These are phyloP conservation scores for Ophiorrhiza pumila DNA, from an alignment of 257 asterid species.

Conservation along the genomic window DNA sequence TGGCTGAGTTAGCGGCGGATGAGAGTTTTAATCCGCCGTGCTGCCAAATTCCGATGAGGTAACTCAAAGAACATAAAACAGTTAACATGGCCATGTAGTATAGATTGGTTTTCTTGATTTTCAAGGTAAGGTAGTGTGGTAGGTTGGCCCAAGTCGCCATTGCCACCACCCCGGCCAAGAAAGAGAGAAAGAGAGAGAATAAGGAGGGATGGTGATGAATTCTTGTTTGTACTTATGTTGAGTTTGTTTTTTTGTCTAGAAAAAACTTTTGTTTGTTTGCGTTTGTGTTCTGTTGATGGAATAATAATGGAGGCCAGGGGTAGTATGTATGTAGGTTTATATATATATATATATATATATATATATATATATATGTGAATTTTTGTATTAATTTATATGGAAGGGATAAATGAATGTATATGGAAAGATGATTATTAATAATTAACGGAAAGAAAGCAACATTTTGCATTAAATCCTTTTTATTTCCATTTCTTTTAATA, in stretches of 20 bases:
- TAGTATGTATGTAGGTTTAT: too few species aligned
- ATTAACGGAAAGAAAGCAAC: background rate
- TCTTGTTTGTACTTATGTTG: background rate
- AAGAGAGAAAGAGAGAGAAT: background rate
- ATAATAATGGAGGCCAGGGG: too few species aligned
- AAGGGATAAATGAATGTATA: background rate
- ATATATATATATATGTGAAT: too few species aligned
- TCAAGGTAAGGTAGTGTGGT: conserved; percentile 44
- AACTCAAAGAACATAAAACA: conserved; percentile 61
- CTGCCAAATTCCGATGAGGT: conserved; percentile 68
- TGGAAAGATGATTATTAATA: background rate
- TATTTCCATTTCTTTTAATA: background rate
- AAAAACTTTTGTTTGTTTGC: background rate
- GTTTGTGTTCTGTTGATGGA: background rate
- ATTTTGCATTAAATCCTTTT: background rate
- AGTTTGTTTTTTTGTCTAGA: conserved; percentile 14
- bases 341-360: too few species aligned
- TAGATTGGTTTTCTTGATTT: conserved; percentile 55
- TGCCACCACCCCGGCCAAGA: conserved; percentile 21
- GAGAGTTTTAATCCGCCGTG: conserved; percentile 36
- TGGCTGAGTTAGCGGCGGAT: conserved; percentile 21
- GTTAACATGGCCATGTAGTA: conserved; percentile 45
- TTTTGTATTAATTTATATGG: background rate
- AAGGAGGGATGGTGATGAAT: background rate
- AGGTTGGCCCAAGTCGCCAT: conserved; percentile 57